A percentile compares a stretch with the other conserved stretches of the same genome.
These are phyloP conservation scores for Penicillium odoratum DNA, from an alignment of 495 filamentous ascomycete genomes.

Conservation along the genomic window DNA sequence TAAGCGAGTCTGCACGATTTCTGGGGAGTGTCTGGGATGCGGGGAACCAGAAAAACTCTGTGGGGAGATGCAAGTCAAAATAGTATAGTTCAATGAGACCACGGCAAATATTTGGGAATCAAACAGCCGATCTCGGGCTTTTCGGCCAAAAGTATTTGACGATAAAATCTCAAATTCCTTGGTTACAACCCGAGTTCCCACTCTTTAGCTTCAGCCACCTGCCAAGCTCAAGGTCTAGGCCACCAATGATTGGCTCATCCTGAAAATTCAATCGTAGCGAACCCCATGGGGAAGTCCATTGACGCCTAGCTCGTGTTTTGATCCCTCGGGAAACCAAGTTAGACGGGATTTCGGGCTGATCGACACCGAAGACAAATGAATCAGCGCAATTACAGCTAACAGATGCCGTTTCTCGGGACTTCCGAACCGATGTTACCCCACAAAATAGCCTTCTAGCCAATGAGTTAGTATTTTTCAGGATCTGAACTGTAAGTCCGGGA, in stretches of 20 bases:
- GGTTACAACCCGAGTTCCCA: too few relatives aligned
- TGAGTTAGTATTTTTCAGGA: background rate
- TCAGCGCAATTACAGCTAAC: background rate
- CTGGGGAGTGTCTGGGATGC: background rate
- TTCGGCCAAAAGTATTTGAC: too few relatives aligned
- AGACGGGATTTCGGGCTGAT: background rate
- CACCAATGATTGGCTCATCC: too few relatives aligned
- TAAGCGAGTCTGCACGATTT: background rate
- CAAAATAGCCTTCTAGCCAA: background rate
- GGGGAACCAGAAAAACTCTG: background rate
- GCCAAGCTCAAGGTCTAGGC: too few relatives aligned
- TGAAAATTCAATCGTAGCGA: background rate
- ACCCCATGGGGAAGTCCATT: background rate
- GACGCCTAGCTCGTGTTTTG: background rate
- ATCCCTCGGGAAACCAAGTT: background rate
- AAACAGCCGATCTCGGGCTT: too few relatives aligned
- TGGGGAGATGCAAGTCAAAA: too few relatives aligned
- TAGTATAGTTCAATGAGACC: too few relatives aligned
- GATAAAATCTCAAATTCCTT: too few relatives aligned
- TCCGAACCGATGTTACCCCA: background rate
- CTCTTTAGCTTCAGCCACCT: too few relatives aligned
- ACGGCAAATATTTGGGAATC: background rate
- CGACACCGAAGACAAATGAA: background rate
- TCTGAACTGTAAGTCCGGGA: too few relatives aligned
- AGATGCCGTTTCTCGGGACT: background rate